Percentiles rank a stretch among this genome's conserved stretches.
Evolutionary conservation across 768 basidiomycete species (phyloP).

Genomic region (Trametes cingulata): DNA sequence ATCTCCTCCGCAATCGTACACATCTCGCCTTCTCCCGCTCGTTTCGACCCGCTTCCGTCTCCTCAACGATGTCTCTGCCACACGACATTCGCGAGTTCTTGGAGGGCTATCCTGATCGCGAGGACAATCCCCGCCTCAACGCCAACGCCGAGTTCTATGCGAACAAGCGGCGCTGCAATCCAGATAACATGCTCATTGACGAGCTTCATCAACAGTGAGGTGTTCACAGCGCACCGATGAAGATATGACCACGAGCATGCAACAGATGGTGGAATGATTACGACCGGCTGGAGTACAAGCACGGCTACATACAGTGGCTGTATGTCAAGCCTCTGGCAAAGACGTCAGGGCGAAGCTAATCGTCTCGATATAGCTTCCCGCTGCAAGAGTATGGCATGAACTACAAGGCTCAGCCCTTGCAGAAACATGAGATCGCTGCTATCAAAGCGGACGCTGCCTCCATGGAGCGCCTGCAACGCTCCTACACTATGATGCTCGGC

Average conservation of each 20-base stretch:
- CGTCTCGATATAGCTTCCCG: constrained; percentile 53
- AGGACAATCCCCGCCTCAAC: constrained; percentile 40
- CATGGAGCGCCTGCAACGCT: constrained; percentile 51
- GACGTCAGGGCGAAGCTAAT: too few species aligned
- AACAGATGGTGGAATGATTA: constrained; percentile 68
- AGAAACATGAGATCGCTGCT: constrained; percentile 58
- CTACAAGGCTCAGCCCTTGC: constrained; percentile 62
- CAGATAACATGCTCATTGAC: constrained; percentile 61
- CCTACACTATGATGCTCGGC: constrained; percentile 75
- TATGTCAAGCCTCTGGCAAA: constrained; percentile 37
- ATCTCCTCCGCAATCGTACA: not conserved
- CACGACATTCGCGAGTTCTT: constrained; percentile 59
- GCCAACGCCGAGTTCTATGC: constrained; percentile 65
- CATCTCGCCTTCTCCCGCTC: not conserved
- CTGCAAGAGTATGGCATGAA: constrained; percentile 78
- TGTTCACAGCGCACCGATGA: not conserved
- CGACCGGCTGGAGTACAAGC: constrained; percentile 60
- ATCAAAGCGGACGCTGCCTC: constrained; percentile 55
- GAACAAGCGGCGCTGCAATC: constrained; percentile 55
- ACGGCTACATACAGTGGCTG: constrained; percentile 82
- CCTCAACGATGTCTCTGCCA: constrained; percentile 37
- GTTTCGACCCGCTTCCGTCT: not conserved
- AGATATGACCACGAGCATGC: not conserved
- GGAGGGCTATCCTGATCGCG: constrained; percentile 48
- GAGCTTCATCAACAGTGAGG: constrained; percentile 61